Percentiles rank a stretch among this genome's conserved stretches.
phyloP scores from a whole-genome alignment of 2,329 filamentous ascomycete genomes.

The Tolypocladium capitatum region DNA sequence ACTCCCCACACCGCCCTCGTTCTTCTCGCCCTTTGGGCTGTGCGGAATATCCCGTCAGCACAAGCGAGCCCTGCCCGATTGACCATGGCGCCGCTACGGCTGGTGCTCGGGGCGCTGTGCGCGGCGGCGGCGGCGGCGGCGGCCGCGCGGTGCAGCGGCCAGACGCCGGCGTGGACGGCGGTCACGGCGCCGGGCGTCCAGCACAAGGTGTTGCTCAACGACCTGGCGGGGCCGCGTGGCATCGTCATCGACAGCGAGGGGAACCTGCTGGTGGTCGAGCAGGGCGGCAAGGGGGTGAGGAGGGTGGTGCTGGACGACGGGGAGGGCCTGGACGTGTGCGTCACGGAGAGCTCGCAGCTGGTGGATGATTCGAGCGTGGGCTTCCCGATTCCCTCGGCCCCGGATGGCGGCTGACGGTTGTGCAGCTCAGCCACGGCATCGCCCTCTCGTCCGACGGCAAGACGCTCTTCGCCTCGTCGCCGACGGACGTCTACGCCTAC shows the following conservation, averaged over 20 bases:
- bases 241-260: constrained; percentile 21
- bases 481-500: constrained; percentile 42
- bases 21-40: too few species aligned
- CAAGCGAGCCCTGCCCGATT: neutral
- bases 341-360: constrained; percentile 13
- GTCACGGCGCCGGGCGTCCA: constrained; percentile 12
- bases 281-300: constrained; percentile 16
- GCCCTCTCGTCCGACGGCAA: constrained; percentile 30
- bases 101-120: neutral
- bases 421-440: constrained; percentile 37
- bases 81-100: neutral
- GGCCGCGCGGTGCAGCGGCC: constrained; percentile 1
- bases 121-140: neutral
- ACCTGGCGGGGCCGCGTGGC: constrained; percentile 15
- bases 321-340: constrained; percentile 15
- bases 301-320: constrained; percentile 19
- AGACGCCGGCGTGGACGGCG: constrained; percentile 5
- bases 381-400: neutral
- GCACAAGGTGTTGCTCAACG: constrained; percentile 13
- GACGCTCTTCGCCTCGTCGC: constrained; percentile 37
- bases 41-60: neutral
- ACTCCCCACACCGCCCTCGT: neutral
- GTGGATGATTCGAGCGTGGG: constrained; percentile 14
- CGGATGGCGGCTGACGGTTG: too few species aligned
- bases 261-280: constrained; percentile 23